Percentiles rank a stretch among this genome's conserved stretches.
Evolutionary conservation across 768 basidiomycete species (phyloP).

Genomic region (Boletus rubescentipes): DNA sequence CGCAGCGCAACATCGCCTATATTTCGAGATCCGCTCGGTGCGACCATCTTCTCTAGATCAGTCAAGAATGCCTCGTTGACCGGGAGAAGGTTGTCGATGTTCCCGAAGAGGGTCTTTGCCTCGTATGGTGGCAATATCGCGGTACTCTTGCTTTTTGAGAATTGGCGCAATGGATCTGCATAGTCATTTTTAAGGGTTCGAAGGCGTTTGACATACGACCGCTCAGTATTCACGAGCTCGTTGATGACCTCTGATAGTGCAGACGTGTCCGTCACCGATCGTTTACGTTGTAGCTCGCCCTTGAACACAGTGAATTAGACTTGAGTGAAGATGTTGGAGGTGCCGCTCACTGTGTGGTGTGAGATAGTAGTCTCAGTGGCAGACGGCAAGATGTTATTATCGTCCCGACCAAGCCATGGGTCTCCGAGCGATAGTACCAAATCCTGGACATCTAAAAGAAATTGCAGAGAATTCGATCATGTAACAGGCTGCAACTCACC

Average conservation of each 20-base stretch:
- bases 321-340: neutral
- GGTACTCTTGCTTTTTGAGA: constrained; percentile 80
- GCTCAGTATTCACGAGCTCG: constrained; percentile 87
- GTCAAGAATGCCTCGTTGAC: constrained; percentile 86
- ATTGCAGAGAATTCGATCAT: constrained; percentile 11
- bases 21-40: constrained; percentile 52
- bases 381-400: constrained; percentile 47
- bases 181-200: constrained; percentile 83
- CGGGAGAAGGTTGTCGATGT: constrained; percentile 84
- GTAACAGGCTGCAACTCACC: constrained; percentile 40
- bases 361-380: constrained; percentile 38
- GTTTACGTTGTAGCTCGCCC: constrained; percentile 42
- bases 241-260: constrained; percentile 73
- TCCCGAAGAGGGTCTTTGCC: constrained; percentile 91
- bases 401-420: constrained; percentile 52
- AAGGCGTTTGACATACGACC: constrained; percentile 83
- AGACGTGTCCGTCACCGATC: constrained; percentile 61
- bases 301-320: constrained; percentile 19
- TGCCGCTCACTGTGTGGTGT: constrained; percentile 43
- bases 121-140: constrained; percentile 88
- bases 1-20: constrained; percentile 84
- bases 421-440: constrained; percentile 77
- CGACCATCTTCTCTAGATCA: constrained; percentile 79
- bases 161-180: constrained; percentile 86
- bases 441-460: constrained; percentile 66